A percentile compares a stretch with the other conserved stretches of the same genome.
phyloP scores from a whole-genome alignment of 2,329 filamentous ascomycete genomes.

The Hymenoscyphus fructigenus region DNA sequence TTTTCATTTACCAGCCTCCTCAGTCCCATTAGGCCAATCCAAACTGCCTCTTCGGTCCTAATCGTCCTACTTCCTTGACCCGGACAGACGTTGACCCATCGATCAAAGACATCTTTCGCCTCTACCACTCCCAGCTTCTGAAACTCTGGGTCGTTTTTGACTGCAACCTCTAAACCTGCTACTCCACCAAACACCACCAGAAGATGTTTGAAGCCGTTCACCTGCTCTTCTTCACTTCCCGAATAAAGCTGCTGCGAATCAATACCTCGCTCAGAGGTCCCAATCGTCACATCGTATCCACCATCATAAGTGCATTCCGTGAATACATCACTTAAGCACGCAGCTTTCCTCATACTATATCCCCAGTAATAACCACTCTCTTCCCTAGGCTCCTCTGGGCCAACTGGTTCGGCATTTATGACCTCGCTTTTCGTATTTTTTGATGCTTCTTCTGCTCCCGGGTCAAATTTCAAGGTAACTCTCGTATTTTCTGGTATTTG shows the following conservation, averaged over 20 bases:
- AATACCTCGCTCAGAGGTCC: conserved; percentile 73
- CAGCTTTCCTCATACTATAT: conserved; percentile 66
- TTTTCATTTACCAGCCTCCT: conserved; percentile 49
- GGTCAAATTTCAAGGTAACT: conserved; percentile 68
- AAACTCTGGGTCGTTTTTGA: conserved; percentile 60
- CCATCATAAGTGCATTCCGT: conserved; percentile 72
- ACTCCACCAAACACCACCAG: conserved; percentile 80
- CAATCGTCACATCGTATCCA: conserved; percentile 81
- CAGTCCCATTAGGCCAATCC: conserved; percentile 70
- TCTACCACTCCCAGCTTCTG: conserved; percentile 57
- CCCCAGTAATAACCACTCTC: conserved; percentile 87
- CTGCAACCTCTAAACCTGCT: conserved; percentile 73
- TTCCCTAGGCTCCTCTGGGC: conserved; percentile 67
- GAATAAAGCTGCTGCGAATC: conserved; percentile 39
- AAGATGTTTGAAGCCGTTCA: conserved; percentile 63
- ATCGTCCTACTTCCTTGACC: conserved; percentile 81
- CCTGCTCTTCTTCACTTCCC: conserved; percentile 28
- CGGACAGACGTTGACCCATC: conserved; percentile 79
- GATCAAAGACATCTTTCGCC: conserved; percentile 72
- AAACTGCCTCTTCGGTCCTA: conserved; percentile 79
- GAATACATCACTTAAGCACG: conserved; percentile 69
- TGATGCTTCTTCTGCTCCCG: conserved; percentile 42
- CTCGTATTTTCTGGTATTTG: conserved; percentile 67
- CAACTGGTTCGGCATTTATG: conserved; percentile 57
- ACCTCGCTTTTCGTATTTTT: conserved; percentile 23